phyloP scores from a whole-genome alignment of 345 rosid genomes.

The Eucalyptus melliodora region DNA sequence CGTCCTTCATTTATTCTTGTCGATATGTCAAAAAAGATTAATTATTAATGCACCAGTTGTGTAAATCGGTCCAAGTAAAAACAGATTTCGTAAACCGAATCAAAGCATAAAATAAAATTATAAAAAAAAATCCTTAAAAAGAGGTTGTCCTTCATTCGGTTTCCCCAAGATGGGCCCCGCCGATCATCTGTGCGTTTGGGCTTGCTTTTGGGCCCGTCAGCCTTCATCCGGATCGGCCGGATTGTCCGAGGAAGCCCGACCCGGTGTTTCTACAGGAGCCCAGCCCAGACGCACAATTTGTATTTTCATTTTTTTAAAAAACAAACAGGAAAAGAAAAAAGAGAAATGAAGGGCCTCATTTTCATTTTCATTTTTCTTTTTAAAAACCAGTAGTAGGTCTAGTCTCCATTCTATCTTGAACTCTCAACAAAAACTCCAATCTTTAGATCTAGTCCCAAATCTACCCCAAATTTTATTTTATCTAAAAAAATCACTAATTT shows the following conservation, averaged over 20 bases:
- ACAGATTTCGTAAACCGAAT: neutral
- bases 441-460: neutral
- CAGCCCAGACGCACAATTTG: neutral
- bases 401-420: neutral
- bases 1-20: neutral
- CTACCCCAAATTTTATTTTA: accelerated
- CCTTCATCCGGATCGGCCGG: neutral
- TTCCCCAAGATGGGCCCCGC: neutral
- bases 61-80: neutral
- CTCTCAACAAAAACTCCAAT: too few relatives aligned
- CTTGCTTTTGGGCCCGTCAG: neutral
- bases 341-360: neutral
- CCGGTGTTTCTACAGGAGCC: neutral
- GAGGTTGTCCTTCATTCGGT: neutral
- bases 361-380: too few relatives aligned
- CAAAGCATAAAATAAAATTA: neutral
- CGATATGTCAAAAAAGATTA: neutral
- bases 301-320: neutral
- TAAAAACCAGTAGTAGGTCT: neutral
- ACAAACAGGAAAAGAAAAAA: neutral
- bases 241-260: neutral
- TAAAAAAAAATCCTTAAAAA: neutral
- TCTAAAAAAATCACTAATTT: neutral
- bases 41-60: neutral
- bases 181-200: neutral